Percentiles rank a stretch among this genome's conserved stretches.
These are phyloP conservation scores for Houttuynia cordata DNA, from an alignment of 164 flowering plant species.

Conservation along the genomic window DNA sequence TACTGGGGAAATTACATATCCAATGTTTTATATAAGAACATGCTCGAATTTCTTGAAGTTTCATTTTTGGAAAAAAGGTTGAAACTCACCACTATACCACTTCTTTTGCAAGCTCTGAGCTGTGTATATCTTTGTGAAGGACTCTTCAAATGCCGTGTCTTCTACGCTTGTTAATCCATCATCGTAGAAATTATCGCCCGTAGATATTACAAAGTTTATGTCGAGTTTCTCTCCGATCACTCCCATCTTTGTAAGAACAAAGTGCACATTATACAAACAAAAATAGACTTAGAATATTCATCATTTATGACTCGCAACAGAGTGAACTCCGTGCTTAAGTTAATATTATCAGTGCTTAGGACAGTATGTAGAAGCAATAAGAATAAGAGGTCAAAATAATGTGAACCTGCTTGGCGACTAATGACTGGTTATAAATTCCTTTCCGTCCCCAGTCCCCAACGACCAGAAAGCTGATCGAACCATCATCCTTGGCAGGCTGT, in stretches of 20 bases:
- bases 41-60: too few species aligned
- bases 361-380: too few species aligned
- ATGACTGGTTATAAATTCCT: constrained; percentile 29
- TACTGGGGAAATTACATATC: constrained; percentile 32
- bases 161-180: constrained; percentile 37
- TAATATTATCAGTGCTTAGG: too few species aligned
- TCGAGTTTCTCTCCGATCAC: constrained; percentile 40
- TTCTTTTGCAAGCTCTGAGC: constrained; percentile 55
- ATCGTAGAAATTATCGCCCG: constrained; percentile 72
- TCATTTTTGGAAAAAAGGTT: neutral
- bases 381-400: neutral
- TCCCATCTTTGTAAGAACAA: constrained; percentile 47
- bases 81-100: constrained; percentile 34
- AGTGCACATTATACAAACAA: too few species aligned
- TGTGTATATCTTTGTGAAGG: constrained; percentile 51
- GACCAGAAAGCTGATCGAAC: constrained; percentile 29
- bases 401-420: constrained; percentile 29
- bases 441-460: constrained; percentile 47
- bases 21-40: neutral
- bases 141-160: constrained; percentile 46
- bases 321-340: too few species aligned
- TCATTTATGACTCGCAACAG: too few species aligned
- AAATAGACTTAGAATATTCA: too few species aligned
- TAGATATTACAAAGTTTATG: constrained; percentile 55
- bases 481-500: constrained; percentile 21